Percentiles rank a stretch among this genome's conserved stretches.
phyloP scores from a whole-genome alignment of 768 basidiomycete species.

The Leucocoprinus leucothites region DNA sequence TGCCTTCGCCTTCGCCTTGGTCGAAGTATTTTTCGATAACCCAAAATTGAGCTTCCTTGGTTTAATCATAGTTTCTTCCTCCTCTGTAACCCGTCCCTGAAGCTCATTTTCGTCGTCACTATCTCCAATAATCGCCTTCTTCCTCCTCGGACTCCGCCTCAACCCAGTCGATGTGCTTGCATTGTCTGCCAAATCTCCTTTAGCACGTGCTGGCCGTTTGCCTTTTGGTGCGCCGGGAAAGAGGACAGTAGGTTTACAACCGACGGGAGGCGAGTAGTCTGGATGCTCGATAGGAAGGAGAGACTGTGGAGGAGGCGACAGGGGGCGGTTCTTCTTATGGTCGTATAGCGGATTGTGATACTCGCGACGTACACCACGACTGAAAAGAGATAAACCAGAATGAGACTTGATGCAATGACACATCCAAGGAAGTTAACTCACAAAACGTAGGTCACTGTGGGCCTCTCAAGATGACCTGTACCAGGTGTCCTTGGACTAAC shows the following conservation, averaged over 20 bases:
- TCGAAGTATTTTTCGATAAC: slow-evolving; percentile 6
- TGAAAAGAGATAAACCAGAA: slow-evolving; percentile 22
- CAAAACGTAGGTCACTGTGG: slow-evolving; percentile 73
- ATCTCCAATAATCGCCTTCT: not conserved
- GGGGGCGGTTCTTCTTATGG: slow-evolving; percentile 35
- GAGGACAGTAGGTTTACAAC: slow-evolving; percentile 54
- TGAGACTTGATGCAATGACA: slow-evolving; percentile 34
- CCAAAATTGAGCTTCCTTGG: slow-evolving; percentile 15
- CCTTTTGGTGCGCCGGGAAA: slow-evolving; percentile 37
- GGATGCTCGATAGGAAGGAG: slow-evolving; percentile 59
- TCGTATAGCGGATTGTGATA: slow-evolving; percentile 66
- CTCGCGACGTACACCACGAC: slow-evolving; percentile 63
- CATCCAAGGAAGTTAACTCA: slow-evolving; percentile 32
- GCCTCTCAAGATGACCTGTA: slow-evolving; percentile 51
- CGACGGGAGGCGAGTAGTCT: slow-evolving; percentile 57
- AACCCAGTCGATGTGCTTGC: not conserved
- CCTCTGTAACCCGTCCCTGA: slow-evolving; percentile 11
- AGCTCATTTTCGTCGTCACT: slow-evolving; percentile 8
- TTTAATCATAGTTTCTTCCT: slow-evolving; percentile 2
- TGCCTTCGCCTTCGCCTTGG: not conserved
- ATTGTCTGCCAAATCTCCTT: not conserved
- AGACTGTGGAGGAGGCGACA: slow-evolving; percentile 44
- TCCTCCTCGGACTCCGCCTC: slow-evolving; percentile 12
- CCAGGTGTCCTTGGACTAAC: slow-evolving; percentile 26
- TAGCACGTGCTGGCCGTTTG: slow-evolving; percentile 1